phyloP scores from a whole-genome alignment of 2,329 filamentous ascomycete species.

The Exophiala sp. region DNA sequence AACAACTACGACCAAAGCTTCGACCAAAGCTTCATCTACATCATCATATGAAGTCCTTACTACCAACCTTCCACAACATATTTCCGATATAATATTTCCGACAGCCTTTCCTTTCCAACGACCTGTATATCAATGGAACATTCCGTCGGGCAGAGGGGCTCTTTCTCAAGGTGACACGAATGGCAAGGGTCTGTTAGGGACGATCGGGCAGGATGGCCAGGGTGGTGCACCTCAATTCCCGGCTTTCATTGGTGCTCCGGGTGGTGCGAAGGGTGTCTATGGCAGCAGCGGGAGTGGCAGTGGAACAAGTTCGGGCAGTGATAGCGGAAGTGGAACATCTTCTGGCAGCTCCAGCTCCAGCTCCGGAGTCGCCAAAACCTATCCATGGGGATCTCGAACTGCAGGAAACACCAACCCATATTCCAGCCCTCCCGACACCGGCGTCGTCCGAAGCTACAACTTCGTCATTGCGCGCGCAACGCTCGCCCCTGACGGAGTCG shows the following conservation, averaged over 20 bases:
- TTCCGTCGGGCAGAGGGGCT: slow-evolving; percentile 8
- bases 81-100: slow-evolving; percentile 10
- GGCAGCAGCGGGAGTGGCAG: neutral
- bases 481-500: slow-evolving; percentile 32
- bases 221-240: slow-evolving; percentile 10
- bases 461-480: slow-evolving; percentile 29
- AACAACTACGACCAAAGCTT: neutral
- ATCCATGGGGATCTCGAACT: slow-evolving; percentile 14
- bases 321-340: neutral
- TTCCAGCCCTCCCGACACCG: slow-evolving; percentile 15
- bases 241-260: slow-evolving; percentile 7
- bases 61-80: slow-evolving; percentile 3
- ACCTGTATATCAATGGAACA: slow-evolving; percentile 3
- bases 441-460: slow-evolving; percentile 32
- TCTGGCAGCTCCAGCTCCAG: neutral
- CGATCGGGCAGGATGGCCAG: neutral
- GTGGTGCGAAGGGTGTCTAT: neutral
- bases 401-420: slow-evolving; percentile 23
- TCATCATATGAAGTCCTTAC: neutral
- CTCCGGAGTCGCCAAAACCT: neutral
- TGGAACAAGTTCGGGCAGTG: neutral
- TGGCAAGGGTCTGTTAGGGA: slow-evolving; percentile 4
- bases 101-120: slow-evolving; percentile 2
- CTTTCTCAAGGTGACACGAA: slow-evolving; percentile 9
- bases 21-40: neutral